A percentile compares a stretch with the other conserved stretches of the same genome.
Conservation (phyloP, 805 yeast species). For the Barnettozyma vustinii region DNA sequence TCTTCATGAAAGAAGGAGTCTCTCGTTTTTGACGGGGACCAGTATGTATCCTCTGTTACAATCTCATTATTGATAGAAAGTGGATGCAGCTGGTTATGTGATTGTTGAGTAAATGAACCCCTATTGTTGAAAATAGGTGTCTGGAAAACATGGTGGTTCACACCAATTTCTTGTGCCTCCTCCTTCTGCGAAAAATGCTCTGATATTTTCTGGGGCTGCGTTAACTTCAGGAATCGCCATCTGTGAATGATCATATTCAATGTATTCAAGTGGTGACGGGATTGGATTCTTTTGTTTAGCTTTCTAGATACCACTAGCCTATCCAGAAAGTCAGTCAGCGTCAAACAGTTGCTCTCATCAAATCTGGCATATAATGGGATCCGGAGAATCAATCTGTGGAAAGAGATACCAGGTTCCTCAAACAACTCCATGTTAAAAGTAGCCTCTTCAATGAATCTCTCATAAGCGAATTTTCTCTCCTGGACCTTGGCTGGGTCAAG, state of each 20-base stretch:
- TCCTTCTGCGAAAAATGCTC: background rate
- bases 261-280: conserved; percentile 29
- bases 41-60: conserved; percentile 11
- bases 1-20: background rate
- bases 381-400: conserved; percentile 54
- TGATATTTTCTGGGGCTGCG: conserved; percentile 4
- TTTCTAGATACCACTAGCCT: conserved; percentile 53
- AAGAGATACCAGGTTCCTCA: conserved; percentile 58
- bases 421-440: conserved; percentile 50
- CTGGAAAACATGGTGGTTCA: background rate
- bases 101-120: background rate
- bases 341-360: conserved; percentile 71
- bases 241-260: conserved; percentile 32
- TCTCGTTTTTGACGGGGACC: conserved; percentile 14
- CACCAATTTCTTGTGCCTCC: background rate
- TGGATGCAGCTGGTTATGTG: background rate
- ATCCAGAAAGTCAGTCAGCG: conserved; percentile 64
- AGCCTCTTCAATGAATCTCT: conserved; percentile 68
- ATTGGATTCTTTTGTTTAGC: conserved; percentile 39
- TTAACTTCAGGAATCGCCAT: conserved; percentile 26
- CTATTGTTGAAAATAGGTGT: background rate
- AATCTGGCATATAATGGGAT: conserved; percentile 75
- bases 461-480: conserved; percentile 49
- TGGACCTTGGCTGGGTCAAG: conserved; percentile 54
- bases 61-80: background rate